Conservation (phyloP, 371 early-diverging fungal genomes). For the Parasitella parasitica region DNA sequence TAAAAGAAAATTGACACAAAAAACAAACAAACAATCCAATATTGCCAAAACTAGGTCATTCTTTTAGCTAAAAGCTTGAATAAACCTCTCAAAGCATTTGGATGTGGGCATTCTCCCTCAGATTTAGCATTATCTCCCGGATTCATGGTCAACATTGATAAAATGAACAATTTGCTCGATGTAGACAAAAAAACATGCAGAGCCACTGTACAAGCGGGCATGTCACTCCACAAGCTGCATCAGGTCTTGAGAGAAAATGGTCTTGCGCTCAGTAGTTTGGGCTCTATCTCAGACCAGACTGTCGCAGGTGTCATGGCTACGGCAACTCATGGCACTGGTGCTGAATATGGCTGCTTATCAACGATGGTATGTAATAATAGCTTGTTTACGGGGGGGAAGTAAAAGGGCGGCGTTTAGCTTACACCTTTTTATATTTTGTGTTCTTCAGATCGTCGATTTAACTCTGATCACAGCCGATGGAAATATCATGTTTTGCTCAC, state of each 20-base stretch:
- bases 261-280: constrained; percentile 73
- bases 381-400: not conserved
- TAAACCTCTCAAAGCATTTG: constrained; percentile 66
- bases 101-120: constrained; percentile 82
- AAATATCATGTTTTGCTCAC: constrained; percentile 49
- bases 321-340: constrained; percentile 83
- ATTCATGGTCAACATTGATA: constrained; percentile 72
- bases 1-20: constrained; percentile 16
- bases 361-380: constrained; percentile 48
- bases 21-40: not conserved
- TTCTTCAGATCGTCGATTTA: constrained; percentile 59
- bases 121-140: constrained; percentile 75
- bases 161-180: constrained; percentile 56
- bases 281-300: constrained; percentile 84
- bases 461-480: constrained; percentile 67
- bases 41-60: constrained; percentile 44
- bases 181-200: constrained; percentile 48
- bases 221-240: constrained; percentile 67
- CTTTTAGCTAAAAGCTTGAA: constrained; percentile 41
- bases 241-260: constrained; percentile 55
- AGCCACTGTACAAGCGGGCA: constrained; percentile 75
- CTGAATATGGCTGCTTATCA: constrained; percentile 66
- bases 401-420: too few relatives aligned
- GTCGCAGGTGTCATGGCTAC: constrained; percentile 79
- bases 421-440: too few relatives aligned